Base-by-base conservation (phyloP, 1,284 basidiomycete species). In the Flammula alnicola region DNA sequence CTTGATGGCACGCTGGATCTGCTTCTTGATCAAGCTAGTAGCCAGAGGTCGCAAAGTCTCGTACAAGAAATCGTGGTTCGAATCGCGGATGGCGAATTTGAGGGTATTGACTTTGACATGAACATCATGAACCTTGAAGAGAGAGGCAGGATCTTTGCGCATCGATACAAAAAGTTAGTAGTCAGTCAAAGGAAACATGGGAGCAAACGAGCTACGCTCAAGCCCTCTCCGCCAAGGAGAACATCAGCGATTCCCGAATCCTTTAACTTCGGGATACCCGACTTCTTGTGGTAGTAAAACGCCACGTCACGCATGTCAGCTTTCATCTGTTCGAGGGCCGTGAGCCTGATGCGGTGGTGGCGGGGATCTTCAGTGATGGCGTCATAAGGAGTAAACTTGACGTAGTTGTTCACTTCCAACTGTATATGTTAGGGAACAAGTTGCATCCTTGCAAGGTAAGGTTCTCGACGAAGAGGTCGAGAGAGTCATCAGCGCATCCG, bases 201-300 rank as follows among this genome's bases (percentile, higher is more conserved):
- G 7, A 50, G 12, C 22, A n/a, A 44, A 42, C 11, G 12, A 62
- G 78, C 30, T 49, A 75, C 81, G 2, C 79, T 86, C 35, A 93
- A 67, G 2, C 91, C 91, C 45, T 84, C 72, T 17, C 95, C 95
- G 26, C 91, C 89, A 42, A 98, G 74, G 48, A 95, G 67, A 8
- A 98, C 87, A 66, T 98, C 96, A 16, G 95, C 95, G 25, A 96
- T 71, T 57, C 95, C 96, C n/a, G 84, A 86, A 73, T 98, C 96
- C 36, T 73, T 81, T 65, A 97, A 72, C 76, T 88, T 91, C 8
- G 88, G 84, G 62, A 92, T 80, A 4, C 91, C 91, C 0, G 73
- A 77, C 76, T 91, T 91, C 74, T 82, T 88, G 55, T 74, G 78
- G 69, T 91, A 92, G 65, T 88, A 93, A 68, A 97, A 96, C 8